Evolutionary conservation across 257 asterid species (phyloP).

Genomic region (Lantana camara): DNA sequence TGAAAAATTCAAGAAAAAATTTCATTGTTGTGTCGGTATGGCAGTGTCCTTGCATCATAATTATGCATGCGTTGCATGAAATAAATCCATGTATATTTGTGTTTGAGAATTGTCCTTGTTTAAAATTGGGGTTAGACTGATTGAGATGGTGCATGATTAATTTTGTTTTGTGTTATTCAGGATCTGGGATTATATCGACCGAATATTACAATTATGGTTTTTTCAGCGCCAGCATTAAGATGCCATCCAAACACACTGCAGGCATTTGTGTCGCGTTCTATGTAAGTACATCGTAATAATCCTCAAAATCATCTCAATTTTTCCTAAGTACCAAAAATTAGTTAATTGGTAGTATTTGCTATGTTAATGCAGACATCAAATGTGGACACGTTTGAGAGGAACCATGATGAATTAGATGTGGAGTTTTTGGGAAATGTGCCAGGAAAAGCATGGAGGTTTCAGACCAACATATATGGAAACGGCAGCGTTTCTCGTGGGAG

Average conservation of each 20-base stretch:
- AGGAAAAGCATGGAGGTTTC: slow-evolving; percentile 82
- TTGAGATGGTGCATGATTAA: not conserved
- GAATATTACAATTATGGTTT: slow-evolving; percentile 78
- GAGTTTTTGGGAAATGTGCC: slow-evolving; percentile 75
- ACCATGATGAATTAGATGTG: slow-evolving; percentile 79
- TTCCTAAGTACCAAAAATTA: not conserved
- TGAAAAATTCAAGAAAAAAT: too few species aligned
- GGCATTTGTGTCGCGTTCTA: slow-evolving; percentile 82
- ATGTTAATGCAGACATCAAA: slow-evolving; percentile 58
- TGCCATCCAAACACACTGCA: slow-evolving; percentile 70
- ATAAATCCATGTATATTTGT: not conserved
- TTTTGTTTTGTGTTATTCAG: slow-evolving; percentile 33
- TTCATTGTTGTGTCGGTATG: too few species aligned
- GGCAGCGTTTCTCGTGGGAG: slow-evolving; percentile 80
- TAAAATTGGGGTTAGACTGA: not conserved
- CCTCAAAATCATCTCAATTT: not conserved
- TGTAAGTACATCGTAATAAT: slow-evolving; percentile 39
- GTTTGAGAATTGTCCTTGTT: too few species aligned
- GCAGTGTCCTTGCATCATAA: too few species aligned
- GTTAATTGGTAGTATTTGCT: not conserved
- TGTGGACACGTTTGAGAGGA: slow-evolving; percentile 71
- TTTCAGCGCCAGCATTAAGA: slow-evolving; percentile 71
- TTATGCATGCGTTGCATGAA: not conserved
- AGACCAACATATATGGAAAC: slow-evolving; percentile 72
- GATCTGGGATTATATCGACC: slow-evolving; percentile 74